phyloP scores from a whole-genome alignment of 805 yeast genomes.

The Kuraishia hungarica region DNA sequence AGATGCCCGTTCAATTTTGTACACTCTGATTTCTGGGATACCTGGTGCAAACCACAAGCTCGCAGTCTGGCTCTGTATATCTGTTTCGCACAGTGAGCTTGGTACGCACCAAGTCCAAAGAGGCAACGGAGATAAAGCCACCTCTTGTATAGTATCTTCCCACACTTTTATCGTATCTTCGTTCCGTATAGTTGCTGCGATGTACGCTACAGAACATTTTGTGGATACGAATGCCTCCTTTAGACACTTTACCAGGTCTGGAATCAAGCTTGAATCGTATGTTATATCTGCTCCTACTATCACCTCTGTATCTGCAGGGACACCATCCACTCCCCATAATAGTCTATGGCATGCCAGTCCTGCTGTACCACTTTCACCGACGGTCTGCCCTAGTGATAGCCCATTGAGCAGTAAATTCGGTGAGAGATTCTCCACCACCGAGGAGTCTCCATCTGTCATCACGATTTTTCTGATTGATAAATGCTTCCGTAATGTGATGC shows the following conservation, averaged over 20 bases:
- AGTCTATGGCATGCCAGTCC: slow-evolving; percentile 27
- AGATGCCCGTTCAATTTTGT: slow-evolving; percentile 3
- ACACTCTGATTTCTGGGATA: slow-evolving; percentile 16
- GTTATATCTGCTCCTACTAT: slow-evolving; percentile 85
- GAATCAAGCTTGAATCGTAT: slow-evolving; percentile 59
- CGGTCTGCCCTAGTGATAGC: not conserved
- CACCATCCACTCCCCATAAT: slow-evolving; percentile 50
- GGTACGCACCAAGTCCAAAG: not conserved
- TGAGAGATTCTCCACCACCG: slow-evolving; percentile 37
- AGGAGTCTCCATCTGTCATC: slow-evolving; percentile 63
- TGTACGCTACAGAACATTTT: slow-evolving; percentile 14
- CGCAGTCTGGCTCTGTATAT: not conserved
- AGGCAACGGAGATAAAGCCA: not conserved
- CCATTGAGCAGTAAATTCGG: slow-evolving; percentile 39
- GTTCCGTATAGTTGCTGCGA: slow-evolving; percentile 76
- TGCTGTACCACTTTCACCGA: not conserved
- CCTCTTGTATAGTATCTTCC: slow-evolving; percentile 22
- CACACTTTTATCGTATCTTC: slow-evolving; percentile 37
- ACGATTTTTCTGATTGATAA: slow-evolving; percentile 18
- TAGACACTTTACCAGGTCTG: slow-evolving; percentile 43
- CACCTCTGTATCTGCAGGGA: slow-evolving; percentile 34
- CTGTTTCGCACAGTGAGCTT: not conserved
- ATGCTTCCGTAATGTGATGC: slow-evolving; percentile 34
- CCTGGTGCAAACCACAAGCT: slow-evolving; percentile 11
- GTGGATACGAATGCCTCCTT: slow-evolving; percentile 22